Base-by-base conservation (phyloP, 768 basidiomycete species). In the Candolleomyces eurysporus region DNA sequence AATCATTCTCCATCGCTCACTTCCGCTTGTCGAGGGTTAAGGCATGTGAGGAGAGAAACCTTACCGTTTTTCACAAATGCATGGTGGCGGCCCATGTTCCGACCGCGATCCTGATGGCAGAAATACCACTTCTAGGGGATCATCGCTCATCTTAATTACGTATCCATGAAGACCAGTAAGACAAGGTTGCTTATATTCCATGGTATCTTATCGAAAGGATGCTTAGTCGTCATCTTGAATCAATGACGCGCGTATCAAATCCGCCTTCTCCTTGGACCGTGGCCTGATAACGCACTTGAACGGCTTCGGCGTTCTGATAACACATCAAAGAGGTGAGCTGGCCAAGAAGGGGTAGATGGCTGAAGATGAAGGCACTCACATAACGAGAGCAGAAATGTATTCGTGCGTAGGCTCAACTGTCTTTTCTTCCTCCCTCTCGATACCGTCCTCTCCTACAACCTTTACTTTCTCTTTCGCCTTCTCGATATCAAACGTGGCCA, bases 391-490 rank as follows among this genome's bases (percentile, higher is more conserved):
- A 16, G 68, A 67, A 5, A 55, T 14, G 26, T 67, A 62, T 39
- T 63, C 62, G 40, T 63, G 57, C 42, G 40, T 51, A 14, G 40
- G 32, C 30, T 61, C 59, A 31, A 62, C 62, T 48, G 40, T 60
- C 19, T 53, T 58, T 31, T 42, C 65, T 39, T 14, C 64, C 66
- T 22, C 50, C 16, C 19, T 31, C 13, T 26, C 30, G 4, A n/a
- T 16, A 16, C 11, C 32, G 32, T 16, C n/a, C 32, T 31, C 30
- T 11, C n/a, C 31, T n/a, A 16, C 31, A 26, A 68, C 68, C n/a
- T 69, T 67, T 0, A 66, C 65, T n/a, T 52, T 52, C 30, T 68
- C 69, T 19, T 69, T 67, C 0, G 67, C 65, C 45, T 69, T 69
- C 45, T 67, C 57, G 48, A 72, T 61, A 30, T 72, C 66, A 50